Percentiles rank a stretch among this genome's conserved stretches.
These are phyloP conservation scores for Neodidymelliopsis sp. DNA, from an alignment of 2,329 filamentous ascomycete species.

Conservation along the genomic window DNA sequence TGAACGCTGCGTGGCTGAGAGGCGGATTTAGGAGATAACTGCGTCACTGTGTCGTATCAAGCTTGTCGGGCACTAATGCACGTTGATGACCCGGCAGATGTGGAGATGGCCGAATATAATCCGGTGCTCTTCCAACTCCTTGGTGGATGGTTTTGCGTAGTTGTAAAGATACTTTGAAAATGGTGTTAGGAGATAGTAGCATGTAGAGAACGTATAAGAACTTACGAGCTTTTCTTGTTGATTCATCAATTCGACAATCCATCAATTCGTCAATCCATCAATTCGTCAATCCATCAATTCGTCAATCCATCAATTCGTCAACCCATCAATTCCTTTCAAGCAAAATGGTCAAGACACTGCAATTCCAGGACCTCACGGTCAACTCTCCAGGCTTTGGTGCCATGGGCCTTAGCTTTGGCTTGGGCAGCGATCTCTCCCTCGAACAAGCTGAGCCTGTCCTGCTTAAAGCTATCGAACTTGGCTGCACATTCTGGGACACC, in stretches of 20 bases:
- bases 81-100: background rate
- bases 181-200: background rate
- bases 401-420: slow-evolving; percentile 60
- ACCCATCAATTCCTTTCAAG: background rate
- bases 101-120: slow-evolving; percentile 2
- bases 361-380: slow-evolving; percentile 47
- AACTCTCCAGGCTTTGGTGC: slow-evolving; percentile 61
- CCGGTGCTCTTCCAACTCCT: background rate
- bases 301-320: background rate
- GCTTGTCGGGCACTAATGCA: slow-evolving; percentile 5
- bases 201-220: background rate
- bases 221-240: no score
- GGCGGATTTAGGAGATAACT: background rate
- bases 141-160: background rate
- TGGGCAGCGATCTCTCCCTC: slow-evolving; percentile 53
- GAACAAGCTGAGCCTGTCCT: slow-evolving; percentile 58
- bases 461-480: slow-evolving; percentile 58
- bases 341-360: slow-evolving; percentile 32
- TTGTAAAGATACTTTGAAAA: background rate
- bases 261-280: background rate
- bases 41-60: slow-evolving; percentile 4
- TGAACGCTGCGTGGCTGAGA: no score
- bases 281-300: no score
- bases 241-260: no score
- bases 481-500: slow-evolving; percentile 62